These are phyloP conservation scores for Bauhinia variegata DNA, from an alignment of 306 rosid genomes.

Conservation along the genomic window DNA sequence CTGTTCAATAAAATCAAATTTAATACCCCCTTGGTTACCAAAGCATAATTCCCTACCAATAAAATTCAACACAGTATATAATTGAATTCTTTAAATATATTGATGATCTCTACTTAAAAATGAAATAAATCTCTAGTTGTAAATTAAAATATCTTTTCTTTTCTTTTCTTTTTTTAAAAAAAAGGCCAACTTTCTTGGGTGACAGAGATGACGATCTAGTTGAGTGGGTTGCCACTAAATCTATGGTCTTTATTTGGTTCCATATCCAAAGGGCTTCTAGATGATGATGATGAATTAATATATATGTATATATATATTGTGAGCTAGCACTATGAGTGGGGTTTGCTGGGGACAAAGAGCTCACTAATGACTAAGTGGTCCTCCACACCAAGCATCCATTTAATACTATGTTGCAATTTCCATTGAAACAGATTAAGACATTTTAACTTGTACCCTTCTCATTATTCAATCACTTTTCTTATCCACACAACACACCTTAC, in stretches of 20 bases:
- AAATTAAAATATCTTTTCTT: no score
- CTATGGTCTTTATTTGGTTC: neutral
- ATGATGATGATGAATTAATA: no score
- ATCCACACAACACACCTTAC: conserved; percentile 3
- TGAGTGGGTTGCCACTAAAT: neutral
- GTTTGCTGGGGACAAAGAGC: conserved; percentile 20
- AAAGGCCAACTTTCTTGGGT: neutral
- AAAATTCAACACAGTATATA: no score
- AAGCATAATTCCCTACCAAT: no score
- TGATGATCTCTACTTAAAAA: no score
- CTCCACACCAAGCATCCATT: conserved; percentile 10
- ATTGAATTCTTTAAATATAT: no score
- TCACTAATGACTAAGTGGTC: conserved; percentile 29
- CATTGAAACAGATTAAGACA: conserved; percentile 3
- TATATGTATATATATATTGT: no score
- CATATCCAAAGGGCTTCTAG: neutral
- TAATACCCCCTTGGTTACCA: no score
- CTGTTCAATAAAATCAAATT: no score
- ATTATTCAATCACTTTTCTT: conserved; percentile 12
- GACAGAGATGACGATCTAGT: neutral
- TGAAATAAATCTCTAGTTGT: no score
- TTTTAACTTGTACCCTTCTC: neutral
- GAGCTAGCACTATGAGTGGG: conserved; percentile 18
- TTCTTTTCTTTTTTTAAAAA: no score
- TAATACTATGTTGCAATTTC: neutral